Evolutionary conservation across 305 asterid species (phyloP).

Genomic region (Nicotiana rustica): DNA sequence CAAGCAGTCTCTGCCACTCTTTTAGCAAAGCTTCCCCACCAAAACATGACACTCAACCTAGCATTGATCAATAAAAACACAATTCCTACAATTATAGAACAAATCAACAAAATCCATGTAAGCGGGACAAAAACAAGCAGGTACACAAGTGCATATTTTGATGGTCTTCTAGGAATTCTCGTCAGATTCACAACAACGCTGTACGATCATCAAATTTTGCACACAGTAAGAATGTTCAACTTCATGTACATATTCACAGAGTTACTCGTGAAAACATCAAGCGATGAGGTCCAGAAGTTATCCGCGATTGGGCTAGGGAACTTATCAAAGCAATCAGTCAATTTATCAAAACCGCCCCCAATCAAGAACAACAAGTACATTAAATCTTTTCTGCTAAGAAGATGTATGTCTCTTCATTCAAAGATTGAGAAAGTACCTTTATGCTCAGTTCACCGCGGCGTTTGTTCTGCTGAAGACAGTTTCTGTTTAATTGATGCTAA

Average conservation of each 20-base stretch:
- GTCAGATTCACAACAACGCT: constrained; percentile 78
- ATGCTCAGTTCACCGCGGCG: constrained; percentile 78
- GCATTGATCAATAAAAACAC: constrained; percentile 62
- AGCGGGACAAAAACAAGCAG: constrained; percentile 70
- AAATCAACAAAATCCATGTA: constrained; percentile 59
- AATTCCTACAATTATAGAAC: constrained; percentile 52
- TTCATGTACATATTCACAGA: constrained; percentile 67
- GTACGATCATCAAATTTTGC: constrained; percentile 67
- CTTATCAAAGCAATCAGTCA: constrained; percentile 62
- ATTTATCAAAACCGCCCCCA: constrained; percentile 64
- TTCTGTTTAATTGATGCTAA: constrained; percentile 78
- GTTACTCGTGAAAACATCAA: constrained; percentile 59
- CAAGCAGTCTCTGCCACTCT: constrained; percentile 72
- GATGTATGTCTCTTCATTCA: constrained; percentile 52
- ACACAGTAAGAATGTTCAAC: constrained; percentile 55
- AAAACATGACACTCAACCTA: constrained; percentile 68
- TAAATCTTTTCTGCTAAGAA: constrained; percentile 46
- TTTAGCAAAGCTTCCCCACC: constrained; percentile 83
- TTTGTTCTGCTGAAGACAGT: constrained; percentile 72
- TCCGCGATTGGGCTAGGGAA: constrained; percentile 73
- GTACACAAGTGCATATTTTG: constrained; percentile 65
- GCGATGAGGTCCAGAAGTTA: constrained; percentile 72
- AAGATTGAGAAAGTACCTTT: constrained; percentile 43
- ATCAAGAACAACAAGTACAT: constrained; percentile 51
- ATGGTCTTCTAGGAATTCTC: constrained; percentile 79